Evolutionary conservation across 129 eudicot species (phyloP).

Genomic region (Tanacetum coccineum): DNA sequence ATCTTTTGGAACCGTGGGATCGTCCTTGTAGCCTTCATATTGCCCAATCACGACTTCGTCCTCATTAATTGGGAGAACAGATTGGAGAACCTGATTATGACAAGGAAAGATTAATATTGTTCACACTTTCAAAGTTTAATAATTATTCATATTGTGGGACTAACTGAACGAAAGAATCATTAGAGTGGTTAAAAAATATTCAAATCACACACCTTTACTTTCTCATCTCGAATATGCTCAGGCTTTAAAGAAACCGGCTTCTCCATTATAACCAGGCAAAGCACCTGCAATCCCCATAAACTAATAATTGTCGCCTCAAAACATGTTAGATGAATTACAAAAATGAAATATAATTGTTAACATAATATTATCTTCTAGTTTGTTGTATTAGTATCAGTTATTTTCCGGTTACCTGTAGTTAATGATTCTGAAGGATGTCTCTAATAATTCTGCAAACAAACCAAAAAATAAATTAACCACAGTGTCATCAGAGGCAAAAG

Average conservation of each 20-base stretch:
- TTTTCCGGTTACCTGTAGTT: conserved; percentile 61
- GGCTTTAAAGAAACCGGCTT: conserved; percentile 80
- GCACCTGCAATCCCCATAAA: conserved; percentile 47
- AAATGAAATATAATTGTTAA: not conserved
- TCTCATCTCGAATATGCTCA: conserved; percentile 90
- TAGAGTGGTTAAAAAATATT: not conserved
- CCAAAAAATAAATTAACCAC: not conserved
- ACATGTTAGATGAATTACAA: not conserved
- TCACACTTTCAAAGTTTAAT: not conserved
- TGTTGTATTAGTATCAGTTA: not conserved
- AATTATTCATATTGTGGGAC: not conserved
- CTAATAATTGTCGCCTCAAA: not conserved
- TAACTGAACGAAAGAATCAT: not conserved
- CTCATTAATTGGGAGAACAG: conserved; percentile 61
- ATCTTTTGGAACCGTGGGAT: conserved; percentile 84
- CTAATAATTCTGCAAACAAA: conserved; percentile 77
- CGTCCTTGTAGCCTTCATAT: conserved; percentile 84
- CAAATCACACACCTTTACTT: conserved; percentile 69
- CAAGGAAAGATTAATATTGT: not conserved
- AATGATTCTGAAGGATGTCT: conserved; percentile 93
- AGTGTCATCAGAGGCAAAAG: not conserved
- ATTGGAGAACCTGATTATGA: conserved; percentile 72
- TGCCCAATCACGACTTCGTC: conserved; percentile 96
- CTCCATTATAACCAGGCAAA: conserved; percentile 94
- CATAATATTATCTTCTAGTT: not conserved